Percentiles rank a stretch among this genome's conserved stretches.
Conservation (phyloP, 1,139 yeast species). For the Lodderomyces elongisporus region DNA sequence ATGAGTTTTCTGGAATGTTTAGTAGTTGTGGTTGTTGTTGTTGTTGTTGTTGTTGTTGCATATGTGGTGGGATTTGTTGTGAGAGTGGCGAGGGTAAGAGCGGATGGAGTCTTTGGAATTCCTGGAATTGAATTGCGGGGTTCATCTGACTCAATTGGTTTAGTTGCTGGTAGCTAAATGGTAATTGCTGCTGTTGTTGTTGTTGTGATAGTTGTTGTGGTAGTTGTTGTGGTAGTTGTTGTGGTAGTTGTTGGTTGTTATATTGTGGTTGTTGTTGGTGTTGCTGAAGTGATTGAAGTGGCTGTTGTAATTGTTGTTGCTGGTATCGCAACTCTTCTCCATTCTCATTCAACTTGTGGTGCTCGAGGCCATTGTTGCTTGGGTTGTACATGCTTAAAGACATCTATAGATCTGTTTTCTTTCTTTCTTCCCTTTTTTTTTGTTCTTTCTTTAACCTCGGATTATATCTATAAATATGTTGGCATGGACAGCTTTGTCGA, state of each 20-base stretch:
- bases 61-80: slow-evolving; percentile 1
- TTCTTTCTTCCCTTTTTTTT: too few species aligned
- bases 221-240: slow-evolving; percentile 5
- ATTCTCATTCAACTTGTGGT: neutral
- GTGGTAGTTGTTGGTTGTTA: slow-evolving; percentile 7
- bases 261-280: slow-evolving; percentile 2
- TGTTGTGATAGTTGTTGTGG: slow-evolving; percentile 4
- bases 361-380: neutral
- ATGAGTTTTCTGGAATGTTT: neutral
- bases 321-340: slow-evolving; percentile 2
- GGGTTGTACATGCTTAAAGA: slow-evolving; percentile 1
- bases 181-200: slow-evolving; percentile 2
- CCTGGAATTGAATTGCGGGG: slow-evolving; percentile 3
- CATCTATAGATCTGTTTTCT: too few species aligned
- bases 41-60: slow-evolving; percentile 1
- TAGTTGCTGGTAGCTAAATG: neutral
- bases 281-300: neutral
- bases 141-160: slow-evolving; percentile 1
- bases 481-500: too few species aligned
- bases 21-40: slow-evolving; percentile 1
- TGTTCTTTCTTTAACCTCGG: too few species aligned
- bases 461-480: too few species aligned
- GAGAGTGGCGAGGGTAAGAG: slow-evolving; percentile 1
- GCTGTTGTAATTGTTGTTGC: slow-evolving; percentile 6
- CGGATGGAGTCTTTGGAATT: slow-evolving; percentile 5